These are phyloP conservation scores for Nepenthes gracilis DNA, from an alignment of 148 eudicot genomes.

Conservation along the genomic window DNA sequence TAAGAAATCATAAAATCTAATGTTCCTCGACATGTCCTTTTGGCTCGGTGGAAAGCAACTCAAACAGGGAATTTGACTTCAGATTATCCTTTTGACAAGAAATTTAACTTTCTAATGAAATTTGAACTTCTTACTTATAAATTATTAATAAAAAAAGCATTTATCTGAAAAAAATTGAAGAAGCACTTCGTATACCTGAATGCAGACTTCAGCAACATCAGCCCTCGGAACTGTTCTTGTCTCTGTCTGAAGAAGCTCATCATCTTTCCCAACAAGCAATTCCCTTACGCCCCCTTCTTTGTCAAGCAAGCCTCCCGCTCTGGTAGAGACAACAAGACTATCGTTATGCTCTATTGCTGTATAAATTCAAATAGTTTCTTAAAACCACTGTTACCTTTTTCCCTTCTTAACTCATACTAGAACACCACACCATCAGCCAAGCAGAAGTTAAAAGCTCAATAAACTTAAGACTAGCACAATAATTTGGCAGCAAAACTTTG, in stretches of 20 bases:
- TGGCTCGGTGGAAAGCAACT: too few species aligned
- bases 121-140: too few species aligned
- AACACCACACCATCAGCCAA: too few species aligned
- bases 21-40: too few species aligned
- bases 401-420: too few species aligned
- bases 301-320: slow-evolving; percentile 97
- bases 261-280: slow-evolving; percentile 82
- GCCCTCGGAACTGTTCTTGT: slow-evolving; percentile 61
- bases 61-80: too few species aligned
- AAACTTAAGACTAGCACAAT: too few species aligned
- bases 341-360: not conserved
- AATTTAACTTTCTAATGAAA: too few species aligned
- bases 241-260: slow-evolving; percentile 90
- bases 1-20: too few species aligned
- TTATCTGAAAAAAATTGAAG: not conserved
- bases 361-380: not conserved
- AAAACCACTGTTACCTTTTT: not conserved
- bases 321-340: slow-evolving; percentile 6
- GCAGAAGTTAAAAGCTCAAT: too few species aligned
- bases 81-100: too few species aligned
- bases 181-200: slow-evolving; percentile 42
- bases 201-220: slow-evolving; percentile 96
- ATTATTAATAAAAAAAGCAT: not conserved
- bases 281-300: slow-evolving; percentile 79
- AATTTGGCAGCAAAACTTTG: too few species aligned